Percentiles rank a stretch among this genome's conserved stretches.
phyloP scores from a whole-genome alignment of 1,139 yeast genomes.

The Yamadazyma taylorii region DNA sequence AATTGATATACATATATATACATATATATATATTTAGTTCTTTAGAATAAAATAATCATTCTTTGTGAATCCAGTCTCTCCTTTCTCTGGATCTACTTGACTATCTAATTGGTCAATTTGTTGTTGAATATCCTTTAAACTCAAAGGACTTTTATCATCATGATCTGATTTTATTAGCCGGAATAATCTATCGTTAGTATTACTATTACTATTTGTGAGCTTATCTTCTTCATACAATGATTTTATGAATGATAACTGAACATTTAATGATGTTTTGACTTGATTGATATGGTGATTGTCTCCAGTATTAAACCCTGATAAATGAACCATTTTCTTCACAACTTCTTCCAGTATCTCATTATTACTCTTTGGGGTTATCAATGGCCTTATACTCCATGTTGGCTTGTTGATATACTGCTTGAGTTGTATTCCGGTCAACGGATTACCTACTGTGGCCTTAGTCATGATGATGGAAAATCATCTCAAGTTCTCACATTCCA shows the following conservation, averaged over 20 bases:
- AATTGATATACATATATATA: not conserved
- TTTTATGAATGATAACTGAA: constrained; percentile 48
- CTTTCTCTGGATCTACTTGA: constrained; percentile 26
- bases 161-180: constrained; percentile 39
- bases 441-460: not conserved
- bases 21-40: constrained; percentile 1
- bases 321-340: constrained; percentile 33
- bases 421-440: constrained; percentile 6
- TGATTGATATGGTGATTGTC: constrained; percentile 22
- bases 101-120: constrained; percentile 21
- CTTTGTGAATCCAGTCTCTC: constrained; percentile 22
- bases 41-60: constrained; percentile 10
- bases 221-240: constrained; percentile 33
- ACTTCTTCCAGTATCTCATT: constrained; percentile 12
- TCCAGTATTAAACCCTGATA: constrained; percentile 46
- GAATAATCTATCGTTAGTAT: constrained; percentile 25
- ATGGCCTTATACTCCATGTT: constrained; percentile 29
- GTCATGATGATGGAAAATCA: not conserved
- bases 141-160: constrained; percentile 22
- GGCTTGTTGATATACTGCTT: constrained; percentile 19
- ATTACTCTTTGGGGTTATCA: constrained; percentile 16
- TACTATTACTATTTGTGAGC: constrained; percentile 12
- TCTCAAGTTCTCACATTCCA: not conserved
- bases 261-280: constrained; percentile 32
- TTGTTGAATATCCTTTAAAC: constrained; percentile 22